Base-by-base conservation (phyloP, 768 basidiomycete species). In the Floccularia luteovirens region DNA sequence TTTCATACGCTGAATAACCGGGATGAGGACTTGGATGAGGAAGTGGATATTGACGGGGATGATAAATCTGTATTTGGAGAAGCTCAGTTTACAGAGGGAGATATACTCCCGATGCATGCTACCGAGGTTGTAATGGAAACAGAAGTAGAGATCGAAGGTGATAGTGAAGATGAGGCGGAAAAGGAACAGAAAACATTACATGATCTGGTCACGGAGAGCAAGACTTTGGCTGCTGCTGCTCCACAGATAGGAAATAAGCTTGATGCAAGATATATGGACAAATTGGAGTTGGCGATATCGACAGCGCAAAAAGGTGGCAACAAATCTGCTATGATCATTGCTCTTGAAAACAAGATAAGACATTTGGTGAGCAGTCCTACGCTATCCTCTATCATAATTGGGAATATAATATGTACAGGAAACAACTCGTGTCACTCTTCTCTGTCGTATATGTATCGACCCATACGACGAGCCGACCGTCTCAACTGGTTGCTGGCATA, bases 401-500 rank as follows among this genome's bases (percentile, higher is more conserved):
- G 31, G 8, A 33, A 36, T 28, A 49, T 21, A 25, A 37, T 36
- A 14, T 40, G 35, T 36, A 37, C 43, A 79, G 75, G 71, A 75
- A 62, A 65, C 67, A 0, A 55, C 54, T 38, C 58, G 52, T 41
- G 49, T 64, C 6, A 64, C 70, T 12, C 46, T 67, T 10, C 55
- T 77, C 1, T 90, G 87, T 58, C 80, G 88, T 14, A 85, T 90
- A 40, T 90, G 87, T 50, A 59, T 90, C 12, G 87, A 88, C 35
- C 70, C 80, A 1, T 88, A 88, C 50, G 70, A 62, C 0, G 88
- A 90, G 45, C 82, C 87, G 0, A 87, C 86, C 0, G 74, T 79
- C 6, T 87, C 84, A 11, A 87, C 84, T 0, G 86, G 86, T 5
- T 90, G 87, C 56, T 90, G 88, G 88, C 87, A 90, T 53, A 84